Percentiles rank a stretch among this genome's conserved stretches.
Evolutionary conservation across 208 protist species (phyloP).

Genomic region (Herpetomonas samuelpessoai): DNA sequence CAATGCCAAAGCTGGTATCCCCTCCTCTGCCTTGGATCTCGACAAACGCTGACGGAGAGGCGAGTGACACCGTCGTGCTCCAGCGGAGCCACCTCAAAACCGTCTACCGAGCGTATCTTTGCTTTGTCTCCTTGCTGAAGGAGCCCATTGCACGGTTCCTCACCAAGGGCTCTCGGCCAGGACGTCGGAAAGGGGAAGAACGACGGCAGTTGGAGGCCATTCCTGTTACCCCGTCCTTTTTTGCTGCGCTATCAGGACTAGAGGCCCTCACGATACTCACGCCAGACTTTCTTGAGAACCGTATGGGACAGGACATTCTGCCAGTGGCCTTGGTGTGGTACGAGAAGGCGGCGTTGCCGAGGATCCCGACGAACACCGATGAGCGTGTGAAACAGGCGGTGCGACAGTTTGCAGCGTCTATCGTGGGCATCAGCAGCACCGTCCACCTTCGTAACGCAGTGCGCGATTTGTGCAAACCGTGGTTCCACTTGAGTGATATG

Average conservation of each 20-base stretch:
- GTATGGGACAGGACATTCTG: conserved; percentile 77
- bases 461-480: not conserved
- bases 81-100: conserved; percentile 77
- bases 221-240: conserved; percentile 43
- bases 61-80: conserved; percentile 28
- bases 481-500: not conserved
- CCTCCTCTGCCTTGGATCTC: not conserved
- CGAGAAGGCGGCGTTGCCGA: conserved; percentile 45
- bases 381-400: conserved; percentile 38
- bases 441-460: not conserved
- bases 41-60: not conserved
- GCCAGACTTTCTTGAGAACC: conserved; percentile 59
- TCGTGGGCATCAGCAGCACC: not conserved
- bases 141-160: conserved; percentile 63
- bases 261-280: conserved; percentile 53
- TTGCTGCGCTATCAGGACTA: conserved; percentile 47
- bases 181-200: conserved; percentile 37
- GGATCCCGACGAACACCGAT: conserved; percentile 79
- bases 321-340: conserved; percentile 74
- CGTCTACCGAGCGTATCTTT: conserved; percentile 77
- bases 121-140: conserved; percentile 59
- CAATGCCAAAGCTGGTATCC: conserved; percentile 12
- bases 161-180: conserved; percentile 17
- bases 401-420: conserved; percentile 24
- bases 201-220: conserved; percentile 52